Base-by-base conservation (phyloP, 768 basidiomycete species). In the Leucocoprinus leucothites region DNA sequence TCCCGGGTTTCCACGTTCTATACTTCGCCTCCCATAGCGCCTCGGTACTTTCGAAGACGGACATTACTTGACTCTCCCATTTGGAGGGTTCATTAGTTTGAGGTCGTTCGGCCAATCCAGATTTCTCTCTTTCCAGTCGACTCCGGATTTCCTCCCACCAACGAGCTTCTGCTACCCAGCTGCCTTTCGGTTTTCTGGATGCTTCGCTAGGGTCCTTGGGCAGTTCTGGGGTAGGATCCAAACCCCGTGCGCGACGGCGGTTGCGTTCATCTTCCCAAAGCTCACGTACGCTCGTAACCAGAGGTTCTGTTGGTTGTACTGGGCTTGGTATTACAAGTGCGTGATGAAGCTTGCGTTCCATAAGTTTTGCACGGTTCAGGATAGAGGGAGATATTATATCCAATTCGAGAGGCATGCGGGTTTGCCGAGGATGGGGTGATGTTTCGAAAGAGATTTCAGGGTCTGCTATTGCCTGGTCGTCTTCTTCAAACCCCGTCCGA, bases 221-320 rank as follows among this genome's bases (percentile, higher is more conserved):
- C 53, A 93, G 74, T 41, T 81, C 81, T 11, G 89, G 89, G 16
- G 89, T 82, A 4, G 93, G 85, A 57, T 81, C 65, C 31, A 94
- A 75, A 1, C 93, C 93, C 31, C 78, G 80, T 3, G 75, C 76
- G 22, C 69, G 67, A 18, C 95, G 79, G 8, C 94, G 82, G 9
- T 77, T 76, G n/a, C 89, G 82, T 71, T 99, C 96, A 63, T 98
- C 94, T 48, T 95, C 91, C 96, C 96, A 99, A 1, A 98, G 76
- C 70, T 98, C 96, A 58, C 91, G 85, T 44, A 98, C 89, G 63
- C 92, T 87, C 40, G 86, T 75, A 5, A 99, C 89, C 24, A 96
- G 79, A 42, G 90, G 91, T 61, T 91, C 90, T 9, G 77, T 59
- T 52, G 84, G 66, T 14, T 78, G 61, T 40, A 73, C 63, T 18